phyloP scores from a whole-genome alignment of 495 filamentous ascomycete species.

The Massariosphaeria phaeospora region DNA sequence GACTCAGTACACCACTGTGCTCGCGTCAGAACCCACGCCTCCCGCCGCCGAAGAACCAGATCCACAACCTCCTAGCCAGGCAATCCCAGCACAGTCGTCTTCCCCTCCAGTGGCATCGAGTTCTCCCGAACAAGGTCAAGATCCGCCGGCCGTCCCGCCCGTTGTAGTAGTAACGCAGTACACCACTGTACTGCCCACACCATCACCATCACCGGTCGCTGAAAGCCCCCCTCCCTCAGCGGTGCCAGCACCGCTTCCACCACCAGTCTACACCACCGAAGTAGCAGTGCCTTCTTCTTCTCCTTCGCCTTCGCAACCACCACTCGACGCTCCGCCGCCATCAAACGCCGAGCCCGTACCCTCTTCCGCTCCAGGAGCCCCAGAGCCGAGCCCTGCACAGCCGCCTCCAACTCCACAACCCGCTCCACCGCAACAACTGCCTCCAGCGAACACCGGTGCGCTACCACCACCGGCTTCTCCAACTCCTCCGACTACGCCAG shows the following conservation, averaged over 20 bases:
- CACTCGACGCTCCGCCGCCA: background rate
- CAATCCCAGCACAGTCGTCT: background rate
- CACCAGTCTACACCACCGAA: background rate
- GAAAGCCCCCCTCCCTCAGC: background rate
- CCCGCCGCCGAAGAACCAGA: background rate
- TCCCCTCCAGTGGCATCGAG: background rate
- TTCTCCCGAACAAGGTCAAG: background rate
- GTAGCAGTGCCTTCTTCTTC: background rate
- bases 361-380: background rate
- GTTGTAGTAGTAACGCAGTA: background rate
- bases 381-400: too few species aligned
- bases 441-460: background rate
- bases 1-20: constrained; percentile 25
- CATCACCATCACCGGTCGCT: background rate
- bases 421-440: background rate
- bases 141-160: background rate
- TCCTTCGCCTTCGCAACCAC: background rate
- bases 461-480: background rate
- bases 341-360: background rate
- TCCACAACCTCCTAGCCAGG: background rate
- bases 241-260: background rate
- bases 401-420: background rate
- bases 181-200: background rate
- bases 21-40: constrained; percentile 2
- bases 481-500: background rate